Conservation (phyloP, 768 basidiomycete genomes). For the Trametes cubensis region DNA sequence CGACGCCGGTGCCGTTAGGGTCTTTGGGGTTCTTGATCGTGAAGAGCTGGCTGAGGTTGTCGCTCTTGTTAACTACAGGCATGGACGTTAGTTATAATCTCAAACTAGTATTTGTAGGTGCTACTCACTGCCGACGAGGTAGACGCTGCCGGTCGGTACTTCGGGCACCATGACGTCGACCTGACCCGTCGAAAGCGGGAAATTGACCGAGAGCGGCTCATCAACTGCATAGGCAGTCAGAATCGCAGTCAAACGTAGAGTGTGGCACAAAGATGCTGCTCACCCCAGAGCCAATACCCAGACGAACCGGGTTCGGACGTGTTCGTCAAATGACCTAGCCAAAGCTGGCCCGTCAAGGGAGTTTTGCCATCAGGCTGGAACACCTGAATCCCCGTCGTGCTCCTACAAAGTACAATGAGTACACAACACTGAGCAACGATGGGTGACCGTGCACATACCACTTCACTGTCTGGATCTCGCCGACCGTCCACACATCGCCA, state of each 20-base stretch:
- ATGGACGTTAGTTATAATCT: background rate
- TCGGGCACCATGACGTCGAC: background rate
- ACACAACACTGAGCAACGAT: background rate
- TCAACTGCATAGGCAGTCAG: too few species aligned
- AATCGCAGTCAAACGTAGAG: too few species aligned
- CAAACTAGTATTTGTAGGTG: too few species aligned
- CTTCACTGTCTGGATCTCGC: background rate
- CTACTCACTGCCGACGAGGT: background rate
- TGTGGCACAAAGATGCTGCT: too few species aligned
- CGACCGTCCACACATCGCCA: background rate
- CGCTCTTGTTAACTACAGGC: background rate
- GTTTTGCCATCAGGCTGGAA: background rate
- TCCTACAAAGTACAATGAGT: background rate
- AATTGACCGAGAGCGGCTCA: background rate
- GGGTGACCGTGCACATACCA: background rate
- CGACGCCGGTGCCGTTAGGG: background rate
- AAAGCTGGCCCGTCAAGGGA: background rate
- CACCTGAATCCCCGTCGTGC: background rate
- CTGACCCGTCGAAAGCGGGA: background rate
- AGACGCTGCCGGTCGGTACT: background rate
- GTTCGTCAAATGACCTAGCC: background rate
- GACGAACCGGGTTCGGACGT: too few species aligned
- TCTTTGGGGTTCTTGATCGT: constrained; percentile 8
- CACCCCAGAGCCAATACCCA: too few species aligned
- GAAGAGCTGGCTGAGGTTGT: constrained; percentile 1